A percentile compares a stretch with the other conserved stretches of the same genome.
Evolutionary conservation across 2,329 filamentous ascomycete species (phyloP).

Genomic region (Fusarium sp.): DNA sequence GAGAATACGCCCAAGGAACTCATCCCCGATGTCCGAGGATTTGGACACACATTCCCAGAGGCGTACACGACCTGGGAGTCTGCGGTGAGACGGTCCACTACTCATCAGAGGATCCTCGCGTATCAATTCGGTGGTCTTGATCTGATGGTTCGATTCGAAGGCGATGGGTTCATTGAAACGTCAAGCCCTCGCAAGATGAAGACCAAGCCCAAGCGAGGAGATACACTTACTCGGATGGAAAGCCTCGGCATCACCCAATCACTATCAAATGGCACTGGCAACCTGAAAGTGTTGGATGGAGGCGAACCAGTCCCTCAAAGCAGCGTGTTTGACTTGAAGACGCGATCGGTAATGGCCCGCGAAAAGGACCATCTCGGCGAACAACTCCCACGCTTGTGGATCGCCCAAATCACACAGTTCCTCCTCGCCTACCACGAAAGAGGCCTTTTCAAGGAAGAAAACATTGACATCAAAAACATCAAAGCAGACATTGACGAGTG

Average conservation of each 20-base stretch:
- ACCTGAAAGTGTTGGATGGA: conserved; percentile 40
- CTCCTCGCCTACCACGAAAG: conserved; percentile 59
- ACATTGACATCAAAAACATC: conserved; percentile 55
- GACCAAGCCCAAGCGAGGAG: not conserved
- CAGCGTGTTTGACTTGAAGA: conserved; percentile 62
- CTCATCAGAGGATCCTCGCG: conserved; percentile 73
- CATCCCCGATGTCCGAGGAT: conserved; percentile 71
- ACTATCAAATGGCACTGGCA: not conserved
- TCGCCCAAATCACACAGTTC: conserved; percentile 57
- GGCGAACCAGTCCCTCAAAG: conserved; percentile 52
- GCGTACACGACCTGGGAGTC: conserved; percentile 75
- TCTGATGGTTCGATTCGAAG: conserved; percentile 50
- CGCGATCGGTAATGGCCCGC: conserved; percentile 51
- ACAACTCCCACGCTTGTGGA: conserved; percentile 62
- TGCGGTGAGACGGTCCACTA: conserved; percentile 67
- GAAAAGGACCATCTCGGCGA: conserved; percentile 50
- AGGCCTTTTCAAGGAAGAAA: conserved; percentile 53
- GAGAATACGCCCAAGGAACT: conserved; percentile 72
- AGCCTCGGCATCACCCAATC: conserved; percentile 17
- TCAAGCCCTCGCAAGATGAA: not conserved
- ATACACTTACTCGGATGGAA: conserved; percentile 16
- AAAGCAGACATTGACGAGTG: conserved; percentile 52
- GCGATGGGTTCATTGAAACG: conserved; percentile 48
- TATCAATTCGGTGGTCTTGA: conserved; percentile 67
- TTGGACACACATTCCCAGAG: conserved; percentile 77